Base-by-base conservation (phyloP, 352 stramenopile genomes). In the Pythium aphanidermatum region DNA sequence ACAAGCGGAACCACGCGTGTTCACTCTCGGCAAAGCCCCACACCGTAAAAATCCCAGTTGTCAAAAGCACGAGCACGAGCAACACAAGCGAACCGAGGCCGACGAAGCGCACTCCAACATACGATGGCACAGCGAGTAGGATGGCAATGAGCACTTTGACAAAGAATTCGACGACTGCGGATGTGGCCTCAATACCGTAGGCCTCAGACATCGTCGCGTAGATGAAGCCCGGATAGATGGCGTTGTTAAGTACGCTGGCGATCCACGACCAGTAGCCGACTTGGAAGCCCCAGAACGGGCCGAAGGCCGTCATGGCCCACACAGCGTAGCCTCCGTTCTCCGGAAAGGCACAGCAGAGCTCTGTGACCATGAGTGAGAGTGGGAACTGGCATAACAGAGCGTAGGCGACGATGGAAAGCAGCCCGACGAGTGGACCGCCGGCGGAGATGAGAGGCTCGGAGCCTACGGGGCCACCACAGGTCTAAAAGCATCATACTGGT, bases 251-350 rank as follows among this genome's bases (percentile, higher is more conserved):
- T 4, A 83, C 73, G 25, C 81, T 75, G 9, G 60, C 67, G 26
- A 97, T 52, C 83, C 83, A 96, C 26, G 52, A 68, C 49, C 74
- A 71, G 55, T 74, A 78, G 29, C 71, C 75, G 52, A 80, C 63
- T 54, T 87, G 75, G 49, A 83, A 83, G 3, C 58, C 75, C 74
- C 71, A 86, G 58, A 82, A 88, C 12, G 73, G 57, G 9, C 87
- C 90, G 71, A 95, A 96, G 2, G 86, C 87, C 51, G 85, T 64
- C 51, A 87, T 63, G 2, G 95, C 82, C 90, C 90, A 97, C 7
- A 86, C 71, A 0, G 89, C 71, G 47, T 83, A 92, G 39, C 69
- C 86, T 16, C 62, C 62, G 30, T 75, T 58, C 26, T 96, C 83
- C 1, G 83, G 86, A 60, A 96, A 96, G 8, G 86, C 65, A 1